Percentiles rank a stretch among this genome's conserved stretches.
These are phyloP conservation scores for Phlyctochytrium planicorne DNA, from an alignment of 192 early-diverging fungal genomes.

Conservation along the genomic window DNA sequence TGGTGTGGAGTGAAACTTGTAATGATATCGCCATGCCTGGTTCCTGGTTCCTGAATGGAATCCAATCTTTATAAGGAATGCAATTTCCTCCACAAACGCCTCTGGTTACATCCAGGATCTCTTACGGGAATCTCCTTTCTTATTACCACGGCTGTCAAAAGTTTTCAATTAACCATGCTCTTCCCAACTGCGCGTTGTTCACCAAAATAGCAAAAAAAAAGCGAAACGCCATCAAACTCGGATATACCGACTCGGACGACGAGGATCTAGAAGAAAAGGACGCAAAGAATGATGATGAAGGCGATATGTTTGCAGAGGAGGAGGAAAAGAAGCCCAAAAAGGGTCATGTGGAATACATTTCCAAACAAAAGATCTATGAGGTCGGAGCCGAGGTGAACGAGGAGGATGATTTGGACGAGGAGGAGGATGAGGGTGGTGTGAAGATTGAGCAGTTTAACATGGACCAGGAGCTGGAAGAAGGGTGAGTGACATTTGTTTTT, in stretches of 20 bases:
- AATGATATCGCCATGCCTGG: too few relatives aligned
- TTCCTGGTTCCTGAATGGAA: too few relatives aligned
- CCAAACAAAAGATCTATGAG: slow-evolving; percentile 19
- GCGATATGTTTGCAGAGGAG: slow-evolving; percentile 44
- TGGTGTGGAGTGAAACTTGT: too few relatives aligned
- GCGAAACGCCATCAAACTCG: slow-evolving; percentile 3
- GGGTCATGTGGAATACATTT: slow-evolving; percentile 12
- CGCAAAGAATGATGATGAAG: slow-evolving; percentile 26
- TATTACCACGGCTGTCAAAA: too few relatives aligned
- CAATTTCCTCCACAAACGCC: too few relatives aligned
- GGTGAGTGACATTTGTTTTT: slow-evolving; percentile 23
- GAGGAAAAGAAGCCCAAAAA: background rate
- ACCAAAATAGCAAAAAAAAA: too few relatives aligned
- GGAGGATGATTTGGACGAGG: slow-evolving; percentile 20
- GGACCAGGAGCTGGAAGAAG: slow-evolving; percentile 58
- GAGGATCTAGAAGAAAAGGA: slow-evolving; percentile 23
- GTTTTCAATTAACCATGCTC: too few relatives aligned
- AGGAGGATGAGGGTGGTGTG: slow-evolving; percentile 25
- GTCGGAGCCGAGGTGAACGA: slow-evolving; percentile 30
- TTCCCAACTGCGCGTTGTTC: too few relatives aligned
- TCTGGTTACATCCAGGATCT: too few relatives aligned
- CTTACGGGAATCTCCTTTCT: too few relatives aligned
- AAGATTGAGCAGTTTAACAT: slow-evolving; percentile 58
- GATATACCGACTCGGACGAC: slow-evolving; percentile 10
- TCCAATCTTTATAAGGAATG: too few relatives aligned